Percentiles rank a stretch among this genome's conserved stretches.
phyloP scores from a whole-genome alignment of 179 eudicot genomes.

The Dionaea muscipula region DNA sequence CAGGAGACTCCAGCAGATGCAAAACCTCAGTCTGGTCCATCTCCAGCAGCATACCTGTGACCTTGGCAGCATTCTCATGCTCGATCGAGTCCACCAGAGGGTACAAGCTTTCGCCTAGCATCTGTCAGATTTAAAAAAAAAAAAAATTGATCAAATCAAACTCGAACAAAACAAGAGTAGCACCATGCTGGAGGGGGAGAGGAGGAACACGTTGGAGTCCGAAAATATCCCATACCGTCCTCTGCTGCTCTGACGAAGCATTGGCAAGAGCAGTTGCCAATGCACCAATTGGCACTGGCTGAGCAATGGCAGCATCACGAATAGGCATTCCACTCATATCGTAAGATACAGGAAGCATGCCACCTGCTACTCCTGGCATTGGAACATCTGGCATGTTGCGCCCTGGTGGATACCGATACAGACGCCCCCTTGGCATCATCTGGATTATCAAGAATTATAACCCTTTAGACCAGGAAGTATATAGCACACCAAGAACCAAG shows the following conservation, averaged over 20 bases:
- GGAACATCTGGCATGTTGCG: conserved; percentile 45
- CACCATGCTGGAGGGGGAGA: background rate
- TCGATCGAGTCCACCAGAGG: conserved; percentile 1
- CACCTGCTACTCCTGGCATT: conserved; percentile 26
- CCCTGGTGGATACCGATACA: conserved; percentile 61
- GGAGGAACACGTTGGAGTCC: background rate
- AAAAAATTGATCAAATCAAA: background rate
- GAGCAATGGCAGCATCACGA: conserved; percentile 46
- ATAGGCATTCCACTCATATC: conserved; percentile 58
- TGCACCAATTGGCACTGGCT: conserved; percentile 61
- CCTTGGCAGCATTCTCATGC: conserved; percentile 4
- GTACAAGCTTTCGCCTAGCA: conserved; percentile 57
- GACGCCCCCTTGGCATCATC: conserved; percentile 75
- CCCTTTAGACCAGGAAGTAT: background rate
- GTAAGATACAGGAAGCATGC: conserved; percentile 52
- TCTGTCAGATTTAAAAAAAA: conserved; percentile 15
- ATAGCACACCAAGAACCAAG: background rate
- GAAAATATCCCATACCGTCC: conserved; percentile 39
- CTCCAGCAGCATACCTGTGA: conserved; percentile 75
- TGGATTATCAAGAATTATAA: conserved; percentile 4
- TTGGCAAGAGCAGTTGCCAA: conserved; percentile 69
- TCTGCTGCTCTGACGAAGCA: conserved; percentile 66
- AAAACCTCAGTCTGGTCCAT: conserved; percentile 79
- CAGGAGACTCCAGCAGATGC: conserved; percentile 58
- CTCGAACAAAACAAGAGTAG: background rate